phyloP scores from a whole-genome alignment of 495 filamentous ascomycete species.

The Trichoderma reesei region DNA sequence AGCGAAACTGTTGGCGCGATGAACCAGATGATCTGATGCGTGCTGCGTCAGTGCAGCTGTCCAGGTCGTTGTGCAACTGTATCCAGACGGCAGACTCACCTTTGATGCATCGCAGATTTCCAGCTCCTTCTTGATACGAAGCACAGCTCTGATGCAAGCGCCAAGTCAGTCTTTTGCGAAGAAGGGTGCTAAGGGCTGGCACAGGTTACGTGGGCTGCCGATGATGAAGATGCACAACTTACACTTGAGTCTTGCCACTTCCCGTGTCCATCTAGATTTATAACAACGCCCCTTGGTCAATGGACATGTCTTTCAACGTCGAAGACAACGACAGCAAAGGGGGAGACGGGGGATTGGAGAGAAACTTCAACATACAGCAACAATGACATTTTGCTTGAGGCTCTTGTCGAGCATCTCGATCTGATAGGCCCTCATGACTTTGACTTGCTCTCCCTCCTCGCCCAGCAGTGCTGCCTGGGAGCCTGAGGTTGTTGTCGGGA shows the following conservation, averaged over 20 bases:
- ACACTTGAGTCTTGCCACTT: conserved; percentile 88
- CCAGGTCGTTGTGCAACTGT: conserved; percentile 9
- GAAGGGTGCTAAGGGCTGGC: too few relatives aligned
- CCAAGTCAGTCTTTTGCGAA: neutral
- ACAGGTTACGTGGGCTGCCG: conserved; percentile 8
- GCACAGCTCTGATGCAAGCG: conserved; percentile 50
- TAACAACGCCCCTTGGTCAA: neutral
- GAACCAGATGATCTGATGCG: conserved; percentile 69
- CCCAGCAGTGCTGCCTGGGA: neutral
- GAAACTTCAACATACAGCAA: conserved; percentile 48
- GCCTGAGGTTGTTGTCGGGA: neutral
- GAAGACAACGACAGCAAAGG: neutral
- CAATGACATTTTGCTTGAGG: conserved; percentile 69
- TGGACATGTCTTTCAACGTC: neutral
- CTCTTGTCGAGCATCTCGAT: conserved; percentile 84
- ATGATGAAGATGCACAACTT: conserved; percentile 23
- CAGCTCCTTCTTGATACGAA: conserved; percentile 70
- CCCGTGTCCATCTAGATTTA: conserved; percentile 76
- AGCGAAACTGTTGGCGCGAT: conserved; percentile 69
- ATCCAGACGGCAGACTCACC: conserved; percentile 31
- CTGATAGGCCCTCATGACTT: conserved; percentile 61
- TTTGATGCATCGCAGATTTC: conserved; percentile 49
- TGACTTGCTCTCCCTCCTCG: conserved; percentile 11
- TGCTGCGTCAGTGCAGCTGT: conserved; percentile 14
- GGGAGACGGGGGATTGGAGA: neutral